Conservation (phyloP, 164 flowering plant genomes). For the Vitis labrusca region DNA sequence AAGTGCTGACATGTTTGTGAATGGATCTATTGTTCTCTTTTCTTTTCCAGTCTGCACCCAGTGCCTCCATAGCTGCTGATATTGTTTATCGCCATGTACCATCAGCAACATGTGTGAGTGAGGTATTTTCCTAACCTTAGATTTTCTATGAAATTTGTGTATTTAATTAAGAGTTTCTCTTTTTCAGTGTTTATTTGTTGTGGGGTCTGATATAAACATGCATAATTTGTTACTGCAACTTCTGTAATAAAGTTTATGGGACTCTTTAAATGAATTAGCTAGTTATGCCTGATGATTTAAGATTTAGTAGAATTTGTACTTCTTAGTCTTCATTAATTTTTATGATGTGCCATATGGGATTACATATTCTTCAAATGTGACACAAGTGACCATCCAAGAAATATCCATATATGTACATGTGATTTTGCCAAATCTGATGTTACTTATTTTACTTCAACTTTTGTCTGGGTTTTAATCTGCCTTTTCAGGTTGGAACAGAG, state of each 20-base stretch:
- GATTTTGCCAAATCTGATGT: neutral
- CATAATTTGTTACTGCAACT: neutral
- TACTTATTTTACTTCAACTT: neutral
- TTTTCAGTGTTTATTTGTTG: neutral
- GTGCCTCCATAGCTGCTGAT: conserved; percentile 76
- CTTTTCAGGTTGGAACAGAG: conserved; percentile 86
- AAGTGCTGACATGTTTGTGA: neutral
- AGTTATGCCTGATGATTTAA: neutral
- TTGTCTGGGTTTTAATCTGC: conserved; percentile 8
- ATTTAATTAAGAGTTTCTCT: neutral
- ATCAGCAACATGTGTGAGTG: conserved; percentile 83
- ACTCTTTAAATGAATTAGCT: no score
- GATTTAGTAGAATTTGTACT: neutral
- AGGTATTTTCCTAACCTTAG: conserved; percentile 47
- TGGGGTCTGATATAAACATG: neutral
- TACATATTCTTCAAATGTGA: neutral
- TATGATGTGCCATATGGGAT: neutral
- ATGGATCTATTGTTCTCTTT: conserved; percentile 6
- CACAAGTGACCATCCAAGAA: neutral
- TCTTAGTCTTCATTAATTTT: neutral
- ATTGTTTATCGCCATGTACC: conserved; percentile 90
- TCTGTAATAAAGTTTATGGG: neutral
- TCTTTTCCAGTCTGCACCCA: conserved; percentile 59
- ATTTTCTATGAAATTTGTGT: neutral
- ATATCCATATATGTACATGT: neutral